Evolutionary conservation across 495 filamentous ascomycete genomes (phyloP).

Genomic region (Penicillium goetzii): DNA sequence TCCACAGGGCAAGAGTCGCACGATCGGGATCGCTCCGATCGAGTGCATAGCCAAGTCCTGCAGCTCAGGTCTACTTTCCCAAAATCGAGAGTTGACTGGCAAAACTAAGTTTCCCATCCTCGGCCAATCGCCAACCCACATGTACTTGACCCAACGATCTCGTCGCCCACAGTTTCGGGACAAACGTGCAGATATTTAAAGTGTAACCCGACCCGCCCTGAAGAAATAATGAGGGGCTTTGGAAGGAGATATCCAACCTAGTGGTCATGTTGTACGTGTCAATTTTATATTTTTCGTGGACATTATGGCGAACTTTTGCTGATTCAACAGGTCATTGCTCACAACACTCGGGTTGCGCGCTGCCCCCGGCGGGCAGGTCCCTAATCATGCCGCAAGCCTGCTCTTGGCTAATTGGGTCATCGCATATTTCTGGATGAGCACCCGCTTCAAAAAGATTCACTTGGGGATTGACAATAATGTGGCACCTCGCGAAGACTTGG

Average conservation of each 20-base stretch:
- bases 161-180: neutral
- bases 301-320: neutral
- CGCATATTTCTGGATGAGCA: conserved; percentile 49
- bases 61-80: neutral
- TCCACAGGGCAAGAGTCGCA: neutral
- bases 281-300: neutral
- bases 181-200: neutral
- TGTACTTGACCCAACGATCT: conserved; percentile 5
- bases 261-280: conserved; percentile 19
- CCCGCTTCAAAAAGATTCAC: conserved; percentile 46
- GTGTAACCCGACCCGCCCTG: neutral
- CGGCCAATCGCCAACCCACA: conserved; percentile 18
- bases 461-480: conserved; percentile 55
- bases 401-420: conserved; percentile 52
- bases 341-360: conserved; percentile 34
- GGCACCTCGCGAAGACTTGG: conserved; percentile 49
- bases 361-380: conserved; percentile 20
- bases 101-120: conserved; percentile 18
- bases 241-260: neutral
- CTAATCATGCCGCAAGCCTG: conserved; percentile 45
- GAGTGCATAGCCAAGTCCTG: conserved; percentile 4
- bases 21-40: conserved; percentile 4
- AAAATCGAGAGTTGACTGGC: neutral
- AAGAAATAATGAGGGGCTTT: neutral
- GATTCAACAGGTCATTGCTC: conserved; percentile 26